Evolutionary conservation across 1,139 yeast species (phyloP).

Genomic region (Maudiozyma humilis): DNA sequence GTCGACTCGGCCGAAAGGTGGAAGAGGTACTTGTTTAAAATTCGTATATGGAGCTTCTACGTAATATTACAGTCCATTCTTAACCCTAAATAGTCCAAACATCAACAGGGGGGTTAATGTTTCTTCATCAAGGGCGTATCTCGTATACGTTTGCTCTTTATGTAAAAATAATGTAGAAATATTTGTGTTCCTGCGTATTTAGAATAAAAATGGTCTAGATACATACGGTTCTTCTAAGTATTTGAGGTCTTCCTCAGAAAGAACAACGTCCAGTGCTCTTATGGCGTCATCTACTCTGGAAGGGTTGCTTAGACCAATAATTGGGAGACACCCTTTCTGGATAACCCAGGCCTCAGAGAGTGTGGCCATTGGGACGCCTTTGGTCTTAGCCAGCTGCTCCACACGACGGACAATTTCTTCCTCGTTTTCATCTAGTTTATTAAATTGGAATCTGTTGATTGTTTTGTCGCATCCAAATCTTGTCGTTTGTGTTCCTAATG

Average conservation of each 20-base stretch:
- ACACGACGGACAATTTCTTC: conserved; percentile 41
- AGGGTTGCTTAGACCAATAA: conserved; percentile 38
- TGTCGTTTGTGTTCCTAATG: conserved; percentile 21
- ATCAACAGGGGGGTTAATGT: too few species aligned
- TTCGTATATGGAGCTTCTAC: too few species aligned
- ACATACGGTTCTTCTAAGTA: conserved; percentile 45
- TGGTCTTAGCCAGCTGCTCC: conserved; percentile 44
- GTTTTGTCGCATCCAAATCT: conserved; percentile 16
- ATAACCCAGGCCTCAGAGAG: conserved; percentile 50
- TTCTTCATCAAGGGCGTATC: neutral
- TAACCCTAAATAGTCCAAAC: too few species aligned
- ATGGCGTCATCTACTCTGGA: conserved; percentile 45
- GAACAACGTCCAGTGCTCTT: conserved; percentile 36
- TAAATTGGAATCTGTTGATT: conserved; percentile 10
- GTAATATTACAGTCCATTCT: too few species aligned
- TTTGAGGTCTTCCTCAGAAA: conserved; percentile 40
- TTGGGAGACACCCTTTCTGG: conserved; percentile 43
- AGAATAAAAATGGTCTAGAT: conserved; percentile 19
- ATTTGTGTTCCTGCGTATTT: neutral
- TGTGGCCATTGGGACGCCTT: conserved; percentile 43
- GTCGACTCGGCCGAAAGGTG: too few species aligned
- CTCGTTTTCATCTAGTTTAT: conserved; percentile 24
- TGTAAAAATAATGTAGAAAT: neutral
- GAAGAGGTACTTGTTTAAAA: too few species aligned
- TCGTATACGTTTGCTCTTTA: neutral